Base-by-base conservation (phyloP, 441 rosid species). In the Eruca vesicaria region DNA sequence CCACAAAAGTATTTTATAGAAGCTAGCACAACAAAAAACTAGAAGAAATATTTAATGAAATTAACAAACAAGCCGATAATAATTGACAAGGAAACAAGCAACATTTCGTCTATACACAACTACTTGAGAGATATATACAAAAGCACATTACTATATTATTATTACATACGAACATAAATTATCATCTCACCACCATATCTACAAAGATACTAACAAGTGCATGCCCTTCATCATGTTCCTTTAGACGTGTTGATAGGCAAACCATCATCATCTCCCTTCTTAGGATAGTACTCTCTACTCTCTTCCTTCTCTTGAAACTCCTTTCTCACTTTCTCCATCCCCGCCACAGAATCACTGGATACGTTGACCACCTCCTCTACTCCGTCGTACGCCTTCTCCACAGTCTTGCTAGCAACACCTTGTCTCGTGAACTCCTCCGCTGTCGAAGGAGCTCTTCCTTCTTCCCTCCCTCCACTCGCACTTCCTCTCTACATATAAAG, bases 401-500 rank as follows among this genome's bases (percentile, higher is more conserved):
- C 80, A 31, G 80, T 60, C 68, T 77, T 77, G 41, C 80, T 77
- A 58, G 72, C 68, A 36, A 66, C 64, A 12, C 72, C 48, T 72
- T 66, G 72, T 60, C 77, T 77, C 18, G 68, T 72, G 65, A 77
- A 77, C 80, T 71, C 76, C 69, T 72, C 80, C 32, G 77, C 73
- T 35, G 80, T 72, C 1, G 80, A 77, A 66, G 80, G 21, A 71
- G 80, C 80, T 72, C 80, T 71, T 53, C 73, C 69, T 67, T 71
- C 72, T 28, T 71, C 72, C 68, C 72, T 77, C 10, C 80, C 80
- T 23, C 80, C 77, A 6, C 64, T 72, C 31, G 68, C 48, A 66
- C 80, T 77, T 66, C 73, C 72, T 66, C 80, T 77, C 80, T 77
- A 70, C 59, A 69, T 50, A 14, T 45, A 8, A 9, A 8, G 29